Evolutionary conservation across 768 basidiomycete genomes (phyloP), one percentile per base, ranked within the genome.

Genomic region (Russula dissimulans): DNA sequence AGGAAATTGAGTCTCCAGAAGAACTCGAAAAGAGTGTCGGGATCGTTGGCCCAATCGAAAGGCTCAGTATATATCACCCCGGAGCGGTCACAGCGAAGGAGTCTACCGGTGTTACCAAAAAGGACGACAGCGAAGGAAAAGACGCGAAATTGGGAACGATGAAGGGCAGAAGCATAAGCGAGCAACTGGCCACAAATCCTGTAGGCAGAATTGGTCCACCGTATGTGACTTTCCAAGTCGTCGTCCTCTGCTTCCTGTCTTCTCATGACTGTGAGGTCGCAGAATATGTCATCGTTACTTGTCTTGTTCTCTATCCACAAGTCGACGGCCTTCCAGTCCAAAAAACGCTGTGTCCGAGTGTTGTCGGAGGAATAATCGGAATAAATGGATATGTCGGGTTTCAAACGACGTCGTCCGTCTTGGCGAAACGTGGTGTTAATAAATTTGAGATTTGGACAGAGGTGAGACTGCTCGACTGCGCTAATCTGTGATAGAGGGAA

Each of bases 1-100:
- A 62, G 41, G 44, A 50, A 46, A 31, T 57, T 62, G 34, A 54
- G 48, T 8, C 56, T 26, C 60, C 60, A 62, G 15, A 62, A 32
- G 29, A 53, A 57, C 38, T 62, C 50, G 34, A 46, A 44, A 7
- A 57, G 34, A 6, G 34, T 22, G 5, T 57, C 49, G 17, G 43
- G 55, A 8, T 57, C 5, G 7, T 9, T 39, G 0, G 31, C 18
- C 34, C 51, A 61, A 32, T 61, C 34, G 34, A 61, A 61, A 15
- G 10, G 7, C 29, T 61, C 36, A 11, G 60, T 56, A 22, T 56
- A 55, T 36, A 61, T 46, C 3, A 31, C 50, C 0, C 49, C 61
- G 3, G 39, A 45, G 18, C 56, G 50, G 14, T 62, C 56, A 56
- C 61, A 62, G 3, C 56, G 38, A n/a, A 62, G 31, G 5, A 57